phyloP scores from a whole-genome alignment of 2,329 filamentous ascomycete genomes.

The Claviceps humidiphila region DNA sequence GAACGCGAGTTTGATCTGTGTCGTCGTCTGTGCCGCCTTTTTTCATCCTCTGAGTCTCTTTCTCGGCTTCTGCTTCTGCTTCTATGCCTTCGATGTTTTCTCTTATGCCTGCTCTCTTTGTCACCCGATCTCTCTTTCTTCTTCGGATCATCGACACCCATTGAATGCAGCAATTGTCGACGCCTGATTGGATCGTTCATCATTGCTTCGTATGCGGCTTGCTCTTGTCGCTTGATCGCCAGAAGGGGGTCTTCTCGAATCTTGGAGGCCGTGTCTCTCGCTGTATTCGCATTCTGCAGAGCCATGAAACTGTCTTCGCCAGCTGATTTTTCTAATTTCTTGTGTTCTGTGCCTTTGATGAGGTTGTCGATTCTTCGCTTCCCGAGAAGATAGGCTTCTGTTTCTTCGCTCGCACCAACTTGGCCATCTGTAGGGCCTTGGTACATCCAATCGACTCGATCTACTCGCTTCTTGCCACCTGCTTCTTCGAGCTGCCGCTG shows the following conservation, averaged over 20 bases:
- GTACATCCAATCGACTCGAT: slow-evolving; percentile 98
- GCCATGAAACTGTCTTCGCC: slow-evolving; percentile 47
- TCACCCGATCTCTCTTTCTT: slow-evolving; percentile 26
- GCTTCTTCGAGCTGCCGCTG: slow-evolving; percentile 80
- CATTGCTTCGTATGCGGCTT: slow-evolving; percentile 65
- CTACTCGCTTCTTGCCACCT: slow-evolving; percentile 65
- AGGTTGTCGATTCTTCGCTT: slow-evolving; percentile 80
- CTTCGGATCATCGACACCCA: slow-evolving; percentile 40
- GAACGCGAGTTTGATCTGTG: slow-evolving; percentile 35
- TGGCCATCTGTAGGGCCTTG: slow-evolving; percentile 69
- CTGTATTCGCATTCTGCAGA: slow-evolving; percentile 55
- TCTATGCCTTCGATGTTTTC: slow-evolving; percentile 3
- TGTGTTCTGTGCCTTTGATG: slow-evolving; percentile 66
- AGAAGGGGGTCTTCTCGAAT: slow-evolving; percentile 83
- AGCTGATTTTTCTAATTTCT: slow-evolving; percentile 66
- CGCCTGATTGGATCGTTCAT: slow-evolving; percentile 64
- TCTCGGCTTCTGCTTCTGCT: slow-evolving; percentile 6
- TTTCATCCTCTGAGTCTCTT: neutral
- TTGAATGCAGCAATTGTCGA: slow-evolving; percentile 51
- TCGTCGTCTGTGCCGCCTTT: slow-evolving; percentile 19
- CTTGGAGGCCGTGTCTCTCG: slow-evolving; percentile 72
- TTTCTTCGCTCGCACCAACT: slow-evolving; percentile 69
- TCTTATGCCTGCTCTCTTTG: slow-evolving; percentile 17
- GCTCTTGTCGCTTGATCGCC: slow-evolving; percentile 86
- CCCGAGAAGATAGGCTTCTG: slow-evolving; percentile 83